These are phyloP conservation scores for Fomitopsis serialis DNA, from an alignment of 768 basidiomycete species.

Conservation along the genomic window DNA sequence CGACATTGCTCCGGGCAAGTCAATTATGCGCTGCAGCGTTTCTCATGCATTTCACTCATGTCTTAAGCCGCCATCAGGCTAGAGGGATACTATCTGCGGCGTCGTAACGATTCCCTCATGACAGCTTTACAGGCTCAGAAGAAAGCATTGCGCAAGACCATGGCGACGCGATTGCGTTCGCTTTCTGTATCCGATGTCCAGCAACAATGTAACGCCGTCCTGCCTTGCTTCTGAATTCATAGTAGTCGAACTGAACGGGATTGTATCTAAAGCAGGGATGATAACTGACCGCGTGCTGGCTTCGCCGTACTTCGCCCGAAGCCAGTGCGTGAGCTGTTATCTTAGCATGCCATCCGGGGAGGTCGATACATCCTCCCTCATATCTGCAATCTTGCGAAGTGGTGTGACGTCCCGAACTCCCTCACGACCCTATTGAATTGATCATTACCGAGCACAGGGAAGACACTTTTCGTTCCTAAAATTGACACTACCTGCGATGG, in stretches of 20 bases:
- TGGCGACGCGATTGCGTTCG: constrained; percentile 38
- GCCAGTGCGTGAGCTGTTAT: constrained; percentile 62
- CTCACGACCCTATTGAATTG: not conserved
- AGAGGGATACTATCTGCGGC: not conserved
- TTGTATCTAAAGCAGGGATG: constrained; percentile 33
- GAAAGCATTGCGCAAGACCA: constrained; percentile 44
- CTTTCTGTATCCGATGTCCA: constrained; percentile 42
- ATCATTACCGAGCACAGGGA: constrained; percentile 35
- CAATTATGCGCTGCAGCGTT: not conserved
- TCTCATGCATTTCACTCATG: too few species aligned
- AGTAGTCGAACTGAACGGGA: constrained; percentile 5
- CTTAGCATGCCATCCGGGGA: constrained; percentile 77
- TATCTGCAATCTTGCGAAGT: constrained; percentile 44
- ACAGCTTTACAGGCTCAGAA: constrained; percentile 45
- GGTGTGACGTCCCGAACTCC: constrained; percentile 35
- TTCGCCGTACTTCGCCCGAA: constrained; percentile 44
- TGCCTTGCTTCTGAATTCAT: constrained; percentile 3
- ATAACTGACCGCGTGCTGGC: constrained; percentile 45
- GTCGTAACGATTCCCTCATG: constrained; percentile 3
- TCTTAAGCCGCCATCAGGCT: not conserved
- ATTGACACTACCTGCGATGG: constrained; percentile 36
- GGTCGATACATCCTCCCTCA: constrained; percentile 50
- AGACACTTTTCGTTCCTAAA: constrained; percentile 66
- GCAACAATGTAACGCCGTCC: constrained; percentile 47
- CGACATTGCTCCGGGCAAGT: not conserved